Base-by-base conservation (phyloP, 352 stramenopile species). In the Aphanomyces astaci region DNA sequence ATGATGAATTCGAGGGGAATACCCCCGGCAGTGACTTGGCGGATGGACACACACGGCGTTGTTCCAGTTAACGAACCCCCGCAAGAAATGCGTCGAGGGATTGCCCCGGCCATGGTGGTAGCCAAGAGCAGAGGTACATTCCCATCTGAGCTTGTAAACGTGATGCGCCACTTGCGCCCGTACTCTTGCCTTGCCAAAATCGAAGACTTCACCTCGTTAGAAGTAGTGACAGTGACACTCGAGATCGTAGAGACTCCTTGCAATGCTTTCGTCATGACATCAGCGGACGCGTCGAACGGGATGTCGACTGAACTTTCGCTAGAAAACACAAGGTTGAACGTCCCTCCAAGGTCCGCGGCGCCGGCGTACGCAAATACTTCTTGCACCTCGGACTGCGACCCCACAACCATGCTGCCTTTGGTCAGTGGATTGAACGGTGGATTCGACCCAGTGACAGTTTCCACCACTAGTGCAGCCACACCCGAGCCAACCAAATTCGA, bases 81-180 rank as follows among this genome's bases (percentile, higher is more conserved):
- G 65, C 83, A 94, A 0, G 81, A 76, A 1, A 72, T 72, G 0
- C 72, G 64, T 1, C 66, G 70, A 63, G 81, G 72, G 0, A 75
- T 55, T 0, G 56, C 71, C 0, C 56, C 33, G 9, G 76, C 67
- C 1, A 70, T 73, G 19, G 87, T 74, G 1, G 86, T 87, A 0
- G 72, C 77, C 0, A 80, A 70, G 15, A 94, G 48, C 0, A 72
- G 32, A 3, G 62, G 62, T 3, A 68, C 62, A 27, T 68, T 68
- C 4, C 62, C 62, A 32, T 68, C 62, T 4, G 25, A 48, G 7
- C n/a, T 9, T 0, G 46, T 32, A 57, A 94, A 92, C 5, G 84
- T 88, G 4, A 94, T 76, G 3, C 70, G 66, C 86, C 86, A 94
- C 46, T 82, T 80, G 7, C 83, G 65, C 0, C 86, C 86, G 56